Evolutionary conservation across 139 green algal genomes (phyloP), one percentile per base, ranked within the genome.

Genomic region (Penium margaritaceum): DNA sequence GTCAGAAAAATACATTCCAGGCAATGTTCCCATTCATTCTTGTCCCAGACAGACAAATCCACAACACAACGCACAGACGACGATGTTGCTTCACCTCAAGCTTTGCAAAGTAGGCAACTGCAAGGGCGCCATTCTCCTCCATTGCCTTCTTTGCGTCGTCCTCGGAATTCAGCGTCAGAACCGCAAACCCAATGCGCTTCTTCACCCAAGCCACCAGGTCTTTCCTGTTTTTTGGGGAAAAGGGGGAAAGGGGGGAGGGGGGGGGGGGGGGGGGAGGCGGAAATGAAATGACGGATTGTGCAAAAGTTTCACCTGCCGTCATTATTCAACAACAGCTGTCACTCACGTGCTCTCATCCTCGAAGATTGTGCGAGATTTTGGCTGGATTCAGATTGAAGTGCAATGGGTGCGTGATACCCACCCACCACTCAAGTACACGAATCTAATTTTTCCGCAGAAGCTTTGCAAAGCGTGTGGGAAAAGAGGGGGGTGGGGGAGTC

Each of bases 51-150:
- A n/a, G n/a, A n/a, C n/a, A n/a, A n/a, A n/a, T n/a, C n/a, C n/a
- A n/a, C n/a, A n/a, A n/a, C n/a, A n/a, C n/a, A n/a, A n/a, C n/a
- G n/a, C n/a, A n/a, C n/a, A n/a, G n/a, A n/a, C n/a, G n/a, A n/a
- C n/a, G n/a, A n/a, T n/a, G n/a, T n/a, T n/a, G n/a, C n/a, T n/a
- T 69, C 62, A 72, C 64, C 64, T 72, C 27, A 63, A 72, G 51
- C 27, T 72, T 63, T 6, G 24, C 51, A 32, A 72, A 72, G 64
- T 60, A 72, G 38, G 24, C 64, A 60, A 72, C 36, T 21, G 41
- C 24, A 12, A 72, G 29, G 15, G 58, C 64, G 12, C 3, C 5
- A 5, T 72, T 33, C 36, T 5, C 36, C 12, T 21, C 27, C 33
- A 72, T 5, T 5, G 58, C 19, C 33, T 53, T 12, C 17, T 72